Percentiles rank a stretch among this genome's conserved stretches.
Conservation (phyloP, 1,284 basidiomycete genomes). For the Athelia sp. region DNA sequence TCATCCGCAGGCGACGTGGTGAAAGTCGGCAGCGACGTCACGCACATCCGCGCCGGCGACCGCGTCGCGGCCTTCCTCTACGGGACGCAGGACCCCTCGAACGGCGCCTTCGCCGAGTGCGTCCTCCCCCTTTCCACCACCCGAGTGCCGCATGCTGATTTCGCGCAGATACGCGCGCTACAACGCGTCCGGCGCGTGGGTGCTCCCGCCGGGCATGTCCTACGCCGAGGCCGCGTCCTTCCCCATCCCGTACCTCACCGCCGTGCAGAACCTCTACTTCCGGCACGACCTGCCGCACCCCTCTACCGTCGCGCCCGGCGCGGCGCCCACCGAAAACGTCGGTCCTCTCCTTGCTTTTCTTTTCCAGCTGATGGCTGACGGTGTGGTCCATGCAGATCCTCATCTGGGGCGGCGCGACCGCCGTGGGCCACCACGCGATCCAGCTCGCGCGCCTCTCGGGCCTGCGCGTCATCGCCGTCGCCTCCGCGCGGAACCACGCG, state of each 20-base stretch:
- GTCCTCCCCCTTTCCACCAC: neutral
- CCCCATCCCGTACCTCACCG: constrained; percentile 8
- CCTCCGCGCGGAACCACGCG: constrained; percentile 29
- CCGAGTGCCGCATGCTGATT: neutral
- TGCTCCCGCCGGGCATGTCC: constrained; percentile 5
- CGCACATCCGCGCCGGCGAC: constrained; percentile 3
- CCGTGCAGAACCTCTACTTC: constrained; percentile 10
- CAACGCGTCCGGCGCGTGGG: constrained; percentile 2
- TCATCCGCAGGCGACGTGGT: constrained; percentile 3
- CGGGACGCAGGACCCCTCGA: neutral
- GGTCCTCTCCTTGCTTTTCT: too few species aligned
- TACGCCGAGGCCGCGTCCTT: constrained; percentile 6
- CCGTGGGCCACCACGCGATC: constrained; percentile 35
- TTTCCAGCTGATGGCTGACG: too few species aligned
- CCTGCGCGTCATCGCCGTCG: constrained; percentile 29
- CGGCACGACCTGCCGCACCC: constrained; percentile 9
- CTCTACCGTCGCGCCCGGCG: neutral
- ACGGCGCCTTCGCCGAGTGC: neutral
- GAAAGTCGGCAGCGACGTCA: constrained; percentile 4
- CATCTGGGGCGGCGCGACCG: constrained; percentile 33
- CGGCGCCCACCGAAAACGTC: constrained; percentile 1
- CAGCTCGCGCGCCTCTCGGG: constrained; percentile 31
- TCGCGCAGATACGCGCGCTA: constrained; percentile 8
- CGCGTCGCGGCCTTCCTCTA: constrained; percentile 1
- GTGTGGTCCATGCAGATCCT: too few species aligned